A percentile compares a stretch with the other conserved stretches of the same genome.
These are phyloP conservation scores for Saccharum officinarum DNA, from an alignment of 176 grass and related monocot species.

Conservation along the genomic window DNA sequence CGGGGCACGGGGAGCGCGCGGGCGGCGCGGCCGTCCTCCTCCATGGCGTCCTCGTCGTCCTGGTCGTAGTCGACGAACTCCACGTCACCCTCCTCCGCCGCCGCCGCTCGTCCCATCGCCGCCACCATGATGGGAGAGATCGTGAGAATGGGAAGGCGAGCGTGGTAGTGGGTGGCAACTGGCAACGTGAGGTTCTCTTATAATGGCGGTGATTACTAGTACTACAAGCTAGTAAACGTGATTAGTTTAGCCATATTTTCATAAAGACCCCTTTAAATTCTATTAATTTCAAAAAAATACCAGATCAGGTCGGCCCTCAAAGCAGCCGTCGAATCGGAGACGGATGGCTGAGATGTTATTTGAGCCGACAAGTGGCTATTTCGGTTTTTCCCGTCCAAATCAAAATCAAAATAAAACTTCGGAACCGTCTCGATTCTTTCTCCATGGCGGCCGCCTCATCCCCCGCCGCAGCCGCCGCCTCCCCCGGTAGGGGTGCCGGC, in stretches of 20 bases:
- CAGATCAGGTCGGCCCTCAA: neutral
- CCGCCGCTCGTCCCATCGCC: neutral
- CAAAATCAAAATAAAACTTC: neutral
- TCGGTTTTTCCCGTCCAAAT: neutral
- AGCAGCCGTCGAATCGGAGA: neutral
- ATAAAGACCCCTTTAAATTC: neutral
- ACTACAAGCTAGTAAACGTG: slow-evolving; percentile 2
- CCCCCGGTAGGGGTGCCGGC: neutral
- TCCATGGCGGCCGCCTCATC: slow-evolving; percentile 32
- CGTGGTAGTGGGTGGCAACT: slow-evolving; percentile 6
- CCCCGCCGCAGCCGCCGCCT: slow-evolving; percentile 1
- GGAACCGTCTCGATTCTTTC: neutral
- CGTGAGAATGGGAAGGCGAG: neutral
- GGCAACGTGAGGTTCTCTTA: slow-evolving; percentile 29
- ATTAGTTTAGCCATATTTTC: slow-evolving; percentile 5
- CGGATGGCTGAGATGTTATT: neutral
- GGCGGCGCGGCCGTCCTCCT: slow-evolving; percentile 38
- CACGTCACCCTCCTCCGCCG: slow-evolving; percentile 27
- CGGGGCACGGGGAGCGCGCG: slow-evolving; percentile 51
- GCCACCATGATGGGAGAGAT: neutral
- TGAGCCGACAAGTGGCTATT: neutral
- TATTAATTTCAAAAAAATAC: neutral
- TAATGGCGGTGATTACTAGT: slow-evolving; percentile 34
- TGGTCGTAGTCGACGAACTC: slow-evolving; percentile 44
- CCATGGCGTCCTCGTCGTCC: slow-evolving; percentile 45